These are phyloP conservation scores for Daldinia caldariorum DNA, from an alignment of 495 filamentous ascomycete species.

Conservation along the genomic window DNA sequence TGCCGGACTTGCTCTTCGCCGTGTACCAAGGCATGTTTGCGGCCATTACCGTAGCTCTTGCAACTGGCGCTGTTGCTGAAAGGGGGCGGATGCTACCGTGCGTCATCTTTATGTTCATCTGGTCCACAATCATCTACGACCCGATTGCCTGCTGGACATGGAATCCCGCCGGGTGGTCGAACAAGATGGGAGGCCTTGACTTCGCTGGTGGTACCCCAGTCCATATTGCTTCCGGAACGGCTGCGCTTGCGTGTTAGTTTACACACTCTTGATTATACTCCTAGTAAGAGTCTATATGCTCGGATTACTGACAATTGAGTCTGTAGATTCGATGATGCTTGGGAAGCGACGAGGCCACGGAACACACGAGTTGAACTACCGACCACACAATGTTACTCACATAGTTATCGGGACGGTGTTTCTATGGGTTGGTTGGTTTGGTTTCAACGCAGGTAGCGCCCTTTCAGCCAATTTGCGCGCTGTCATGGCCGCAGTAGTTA, in stretches of 20 bases:
- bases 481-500: slow-evolving; percentile 78
- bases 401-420: slow-evolving; percentile 97
- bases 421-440: slow-evolving; percentile 99
- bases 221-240: slow-evolving; percentile 90
- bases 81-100: slow-evolving; percentile 93
- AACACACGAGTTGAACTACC: slow-evolving; percentile 92
- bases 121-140: slow-evolving; percentile 94
- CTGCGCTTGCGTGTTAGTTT: slow-evolving; percentile 75
- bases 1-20: slow-evolving; percentile 92
- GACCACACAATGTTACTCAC: slow-evolving; percentile 97
- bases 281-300: slow-evolving; percentile 63
- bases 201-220: slow-evolving; percentile 97
- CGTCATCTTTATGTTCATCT: slow-evolving; percentile 96
- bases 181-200: slow-evolving; percentile 85
- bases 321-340: slow-evolving; percentile 79
- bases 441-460: slow-evolving; percentile 97
- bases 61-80: slow-evolving; percentile 91
- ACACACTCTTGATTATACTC: slow-evolving; percentile 42
- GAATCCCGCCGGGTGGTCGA: slow-evolving; percentile 89
- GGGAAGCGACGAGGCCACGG: slow-evolving; percentile 89
- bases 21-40: slow-evolving; percentile 99
- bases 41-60: slow-evolving; percentile 91
- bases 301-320: slow-evolving; percentile 44
- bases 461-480: slow-evolving; percentile 88
- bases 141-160: slow-evolving; percentile 99